Conservation (phyloP, 352 stramenopile species). For the Elongisporangium senticosum region DNA sequence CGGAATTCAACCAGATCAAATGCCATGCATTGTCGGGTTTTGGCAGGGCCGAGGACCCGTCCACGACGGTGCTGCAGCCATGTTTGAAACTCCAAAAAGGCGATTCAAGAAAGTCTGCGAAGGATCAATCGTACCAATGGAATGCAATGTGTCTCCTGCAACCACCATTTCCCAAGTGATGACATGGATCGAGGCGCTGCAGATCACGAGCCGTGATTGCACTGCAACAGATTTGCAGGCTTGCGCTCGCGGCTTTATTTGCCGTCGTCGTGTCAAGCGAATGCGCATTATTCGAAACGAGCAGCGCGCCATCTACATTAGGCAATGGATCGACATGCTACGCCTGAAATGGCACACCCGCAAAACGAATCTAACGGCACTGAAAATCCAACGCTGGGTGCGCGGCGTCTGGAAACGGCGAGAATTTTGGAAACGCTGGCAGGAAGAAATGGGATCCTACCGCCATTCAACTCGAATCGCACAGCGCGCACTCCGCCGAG, state of each 20-base stretch:
- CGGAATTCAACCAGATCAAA: slow-evolving; percentile 5
- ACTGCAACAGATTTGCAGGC: slow-evolving; percentile 15
- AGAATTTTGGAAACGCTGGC: slow-evolving; percentile 18
- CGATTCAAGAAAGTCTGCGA: slow-evolving; percentile 13
- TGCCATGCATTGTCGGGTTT: slow-evolving; percentile 34
- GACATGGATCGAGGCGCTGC: slow-evolving; percentile 15
- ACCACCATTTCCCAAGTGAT: slow-evolving; percentile 6
- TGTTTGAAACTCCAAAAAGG: slow-evolving; percentile 1
- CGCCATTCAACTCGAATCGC: slow-evolving; percentile 3
- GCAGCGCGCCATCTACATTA: slow-evolving; percentile 11
- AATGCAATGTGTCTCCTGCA: not conserved
- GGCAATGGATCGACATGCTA: slow-evolving; percentile 18
- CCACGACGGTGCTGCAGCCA: not conserved
- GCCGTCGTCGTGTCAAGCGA: slow-evolving; percentile 11
- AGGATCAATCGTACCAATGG: not conserved
- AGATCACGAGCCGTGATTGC: slow-evolving; percentile 5
- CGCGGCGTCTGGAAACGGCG: slow-evolving; percentile 8
- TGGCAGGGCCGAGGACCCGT: slow-evolving; percentile 20
- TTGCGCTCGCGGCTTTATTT: slow-evolving; percentile 6
- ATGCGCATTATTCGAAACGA: slow-evolving; percentile 15
- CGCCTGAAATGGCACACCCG: slow-evolving; percentile 11
- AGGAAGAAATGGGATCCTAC: slow-evolving; percentile 7
- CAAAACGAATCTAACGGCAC: slow-evolving; percentile 12
- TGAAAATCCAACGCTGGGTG: slow-evolving; percentile 22
- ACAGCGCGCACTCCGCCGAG: slow-evolving; percentile 8